Conservation (phyloP, 1,139 yeast species). For the Protomyces inouyei region DNA sequence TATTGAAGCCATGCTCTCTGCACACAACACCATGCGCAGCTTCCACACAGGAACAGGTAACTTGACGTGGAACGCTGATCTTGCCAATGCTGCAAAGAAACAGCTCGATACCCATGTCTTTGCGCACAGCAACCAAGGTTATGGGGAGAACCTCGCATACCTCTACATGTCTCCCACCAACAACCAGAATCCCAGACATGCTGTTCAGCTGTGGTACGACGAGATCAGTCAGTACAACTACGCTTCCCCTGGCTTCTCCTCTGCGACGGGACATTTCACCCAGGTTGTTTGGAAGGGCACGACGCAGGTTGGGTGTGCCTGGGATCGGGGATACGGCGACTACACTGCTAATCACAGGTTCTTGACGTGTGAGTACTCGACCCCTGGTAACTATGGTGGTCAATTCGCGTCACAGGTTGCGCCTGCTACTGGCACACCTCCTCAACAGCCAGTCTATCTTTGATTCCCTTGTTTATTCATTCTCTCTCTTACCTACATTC, state of each 20-base stretch:
- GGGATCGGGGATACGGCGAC: conserved; percentile 44
- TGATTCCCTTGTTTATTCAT: not conserved
- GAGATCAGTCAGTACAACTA: conserved; percentile 57
- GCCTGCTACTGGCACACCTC: not conserved
- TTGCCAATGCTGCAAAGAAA: conserved; percentile 59
- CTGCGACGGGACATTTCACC: conserved; percentile 57
- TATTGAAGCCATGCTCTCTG: conserved; percentile 43
- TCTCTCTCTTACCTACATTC: not conserved
- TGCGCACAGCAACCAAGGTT: conserved; percentile 63
- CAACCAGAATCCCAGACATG: conserved; percentile 43
- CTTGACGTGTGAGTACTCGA: conserved; percentile 56
- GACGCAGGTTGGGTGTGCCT: conserved; percentile 62
- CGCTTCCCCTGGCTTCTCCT: conserved; percentile 40
- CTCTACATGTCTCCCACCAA: conserved; percentile 41
- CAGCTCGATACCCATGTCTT: conserved; percentile 58
- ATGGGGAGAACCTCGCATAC: conserved; percentile 69
- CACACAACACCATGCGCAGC: conserved; percentile 59
- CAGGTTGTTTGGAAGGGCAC: conserved; percentile 67
- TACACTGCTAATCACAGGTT: conserved; percentile 41
- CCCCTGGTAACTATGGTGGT: conserved; percentile 51
- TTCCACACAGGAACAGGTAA: conserved; percentile 49
- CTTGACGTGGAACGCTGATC: conserved; percentile 54
- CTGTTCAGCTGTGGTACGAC: conserved; percentile 69
- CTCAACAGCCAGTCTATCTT: not conserved
- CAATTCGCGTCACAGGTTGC: conserved; percentile 36